A percentile compares a stretch with the other conserved stretches of the same genome.
Evolutionary conservation across 768 basidiomycete species (phyloP).

Genomic region (Leccinum subtestaceum): DNA sequence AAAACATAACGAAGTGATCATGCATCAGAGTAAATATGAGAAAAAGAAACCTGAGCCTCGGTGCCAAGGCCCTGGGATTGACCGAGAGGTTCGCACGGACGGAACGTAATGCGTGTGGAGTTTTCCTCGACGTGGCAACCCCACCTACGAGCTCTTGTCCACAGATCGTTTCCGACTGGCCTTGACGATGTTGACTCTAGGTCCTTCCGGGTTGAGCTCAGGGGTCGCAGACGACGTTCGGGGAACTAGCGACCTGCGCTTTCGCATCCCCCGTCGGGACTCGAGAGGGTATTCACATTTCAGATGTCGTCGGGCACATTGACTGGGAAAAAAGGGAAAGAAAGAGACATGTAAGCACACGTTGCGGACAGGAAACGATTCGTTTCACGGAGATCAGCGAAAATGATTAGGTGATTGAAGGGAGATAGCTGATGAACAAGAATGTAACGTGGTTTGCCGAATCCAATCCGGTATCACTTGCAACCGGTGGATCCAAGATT

Average conservation of each 20-base stretch:
- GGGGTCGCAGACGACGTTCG: conserved; percentile 27
- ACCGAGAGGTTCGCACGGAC: conserved; percentile 8
- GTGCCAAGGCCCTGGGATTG: not conserved
- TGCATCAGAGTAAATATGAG: conserved; percentile 9
- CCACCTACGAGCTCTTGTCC: conserved; percentile 24
- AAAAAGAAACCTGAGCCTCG: conserved; percentile 5
- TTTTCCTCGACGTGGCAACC: conserved; percentile 1
- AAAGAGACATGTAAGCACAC: conserved; percentile 25
- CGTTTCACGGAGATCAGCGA: conserved; percentile 29
- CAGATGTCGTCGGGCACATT: conserved; percentile 68
- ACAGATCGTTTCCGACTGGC: conserved; percentile 28
- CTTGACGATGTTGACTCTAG: conserved; percentile 25
- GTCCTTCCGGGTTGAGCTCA: conserved; percentile 24
- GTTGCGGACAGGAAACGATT: conserved; percentile 5
- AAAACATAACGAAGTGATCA: conserved; percentile 21
- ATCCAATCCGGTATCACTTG: conserved; percentile 13
- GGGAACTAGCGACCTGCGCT: conserved; percentile 36
- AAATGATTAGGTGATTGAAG: conserved; percentile 17
- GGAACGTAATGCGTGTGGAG: conserved; percentile 3
- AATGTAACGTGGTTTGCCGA: conserved; percentile 2
- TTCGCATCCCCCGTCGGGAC: conserved; percentile 66
- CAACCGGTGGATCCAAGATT: conserved; percentile 13
- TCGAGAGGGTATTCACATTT: conserved; percentile 70
- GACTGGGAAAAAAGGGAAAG: conserved; percentile 42
- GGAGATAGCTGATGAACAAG: conserved; percentile 12